A percentile compares a stretch with the other conserved stretches of the same genome.
These are phyloP conservation scores for Monilinia aucupariae DNA, from an alignment of 2,329 filamentous ascomycete genomes.

Conservation along the genomic window DNA sequence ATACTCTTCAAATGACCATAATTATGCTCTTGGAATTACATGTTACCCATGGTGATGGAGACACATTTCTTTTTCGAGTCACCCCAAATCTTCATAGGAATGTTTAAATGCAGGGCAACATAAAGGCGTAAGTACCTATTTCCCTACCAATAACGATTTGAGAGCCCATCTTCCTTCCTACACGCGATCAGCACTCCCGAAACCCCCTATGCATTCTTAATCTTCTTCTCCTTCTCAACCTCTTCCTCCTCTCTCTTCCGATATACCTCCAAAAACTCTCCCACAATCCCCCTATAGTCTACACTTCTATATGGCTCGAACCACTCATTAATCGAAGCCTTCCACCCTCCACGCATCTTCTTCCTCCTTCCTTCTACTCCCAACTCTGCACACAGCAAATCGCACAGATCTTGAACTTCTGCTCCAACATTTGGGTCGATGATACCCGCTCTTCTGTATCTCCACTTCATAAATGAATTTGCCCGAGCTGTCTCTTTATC, in stretches of 20 bases:
- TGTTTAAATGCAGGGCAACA: neutral
- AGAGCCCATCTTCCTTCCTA: no score
- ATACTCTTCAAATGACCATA: neutral
- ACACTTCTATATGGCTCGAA: conserved; percentile 16
- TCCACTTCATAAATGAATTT: conserved; percentile 13
- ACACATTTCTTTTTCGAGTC: neutral
- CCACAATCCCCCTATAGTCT: conserved; percentile 18
- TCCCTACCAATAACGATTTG: neutral
- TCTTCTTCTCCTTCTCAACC: neutral
- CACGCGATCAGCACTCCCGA: no score
- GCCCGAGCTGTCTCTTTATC: conserved; percentile 4
- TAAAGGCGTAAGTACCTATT: neutral
- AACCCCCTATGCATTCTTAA: neutral
- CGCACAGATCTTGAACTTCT: conserved; percentile 19
- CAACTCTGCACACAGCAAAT: conserved; percentile 13
- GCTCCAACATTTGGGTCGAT: conserved; percentile 15
- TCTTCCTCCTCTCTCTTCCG: neutral
- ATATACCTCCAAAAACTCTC: conserved; percentile 13
- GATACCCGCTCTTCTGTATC: conserved; percentile 1
- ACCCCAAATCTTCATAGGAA: neutral
- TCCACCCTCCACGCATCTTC: conserved; percentile 3
- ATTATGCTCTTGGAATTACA: accelerated
- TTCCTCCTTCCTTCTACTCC: conserved; percentile 12
- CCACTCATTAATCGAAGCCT: conserved; percentile 16
- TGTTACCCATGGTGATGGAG: neutral